A percentile compares a stretch with the other conserved stretches of the same genome.
Conservation (phyloP, 1,139 yeast genomes). For the Saccharomyces hybrid region DNA sequence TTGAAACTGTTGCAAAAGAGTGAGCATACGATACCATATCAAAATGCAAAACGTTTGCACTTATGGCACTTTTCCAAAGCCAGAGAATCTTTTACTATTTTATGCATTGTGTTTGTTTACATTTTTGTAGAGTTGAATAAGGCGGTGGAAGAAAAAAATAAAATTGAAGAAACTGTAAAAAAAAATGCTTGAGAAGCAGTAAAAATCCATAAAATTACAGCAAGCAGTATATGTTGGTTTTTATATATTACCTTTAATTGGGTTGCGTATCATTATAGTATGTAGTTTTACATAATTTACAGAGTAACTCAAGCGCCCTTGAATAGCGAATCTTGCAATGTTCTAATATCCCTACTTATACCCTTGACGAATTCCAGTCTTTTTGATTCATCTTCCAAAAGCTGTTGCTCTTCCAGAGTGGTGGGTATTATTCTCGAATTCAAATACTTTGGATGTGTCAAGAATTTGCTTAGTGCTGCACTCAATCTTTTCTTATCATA, state of each 20-base stretch:
- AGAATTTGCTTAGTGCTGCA: conserved; percentile 55
- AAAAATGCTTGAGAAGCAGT: background rate
- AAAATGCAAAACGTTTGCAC: background rate
- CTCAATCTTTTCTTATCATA: conserved; percentile 50
- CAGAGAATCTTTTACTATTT: background rate
- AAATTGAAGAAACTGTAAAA: background rate
- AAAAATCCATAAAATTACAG: background rate
- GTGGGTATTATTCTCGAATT: conserved; percentile 61
- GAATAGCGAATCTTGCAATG: conserved; percentile 40
- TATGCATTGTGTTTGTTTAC: background rate
- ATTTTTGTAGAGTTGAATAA: background rate
- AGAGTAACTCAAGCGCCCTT: background rate
- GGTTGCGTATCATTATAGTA: background rate
- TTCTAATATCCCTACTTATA: conserved; percentile 49
- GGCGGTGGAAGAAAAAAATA: background rate
- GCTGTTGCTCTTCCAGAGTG: conserved; percentile 54
- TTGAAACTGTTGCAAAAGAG: background rate
- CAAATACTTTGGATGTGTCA: conserved; percentile 80
- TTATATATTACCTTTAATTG: background rate
- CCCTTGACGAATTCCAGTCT: conserved; percentile 40
- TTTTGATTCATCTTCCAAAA: conserved; percentile 41
- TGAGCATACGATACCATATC: background rate
- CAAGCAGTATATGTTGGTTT: background rate
- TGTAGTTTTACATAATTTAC: background rate
- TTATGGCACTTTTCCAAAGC: background rate